These are phyloP conservation scores for Quercus robur DNA, from an alignment of 306 rosid species.

Conservation along the genomic window DNA sequence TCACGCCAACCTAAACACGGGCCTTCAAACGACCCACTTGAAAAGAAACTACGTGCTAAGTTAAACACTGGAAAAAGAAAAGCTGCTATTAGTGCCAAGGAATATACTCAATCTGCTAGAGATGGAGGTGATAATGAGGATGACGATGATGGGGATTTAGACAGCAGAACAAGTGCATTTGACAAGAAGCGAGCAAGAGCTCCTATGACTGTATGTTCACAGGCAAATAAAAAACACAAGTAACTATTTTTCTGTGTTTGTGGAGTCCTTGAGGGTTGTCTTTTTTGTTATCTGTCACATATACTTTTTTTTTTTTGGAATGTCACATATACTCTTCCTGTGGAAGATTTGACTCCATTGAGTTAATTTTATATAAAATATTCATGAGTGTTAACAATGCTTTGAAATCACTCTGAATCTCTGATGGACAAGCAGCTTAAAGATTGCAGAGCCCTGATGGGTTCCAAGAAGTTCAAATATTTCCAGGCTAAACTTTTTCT, in stretches of 20 bases:
- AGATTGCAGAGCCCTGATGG: no score
- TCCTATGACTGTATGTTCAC: conserved; percentile 21
- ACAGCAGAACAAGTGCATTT: conserved; percentile 68
- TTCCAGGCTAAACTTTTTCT: no score
- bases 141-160: conserved; percentile 36
- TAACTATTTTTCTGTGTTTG: conserved; percentile 1
- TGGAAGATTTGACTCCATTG: background rate
- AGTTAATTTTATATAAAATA: background rate
- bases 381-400: background rate
- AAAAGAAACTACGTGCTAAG: conserved; percentile 56
- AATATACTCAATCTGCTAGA: conserved; percentile 22
- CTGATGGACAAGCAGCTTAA: background rate
- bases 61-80: conserved; percentile 51
- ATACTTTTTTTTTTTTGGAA: background rate
- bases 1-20: conserved; percentile 43
- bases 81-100: conserved; percentile 47
- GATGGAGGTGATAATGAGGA: conserved; percentile 33
- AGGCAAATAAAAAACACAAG: conserved; percentile 50
- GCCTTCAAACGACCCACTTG: conserved; percentile 69
- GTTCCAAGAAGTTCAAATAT: no score
- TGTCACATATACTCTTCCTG: background rate
- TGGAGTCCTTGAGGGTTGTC: background rate
- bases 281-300: background rate
- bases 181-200: conserved; percentile 49
- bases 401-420: no score